phyloP scores from a whole-genome alignment of 139 green algal species.

The Marvania coccoides region DNA sequence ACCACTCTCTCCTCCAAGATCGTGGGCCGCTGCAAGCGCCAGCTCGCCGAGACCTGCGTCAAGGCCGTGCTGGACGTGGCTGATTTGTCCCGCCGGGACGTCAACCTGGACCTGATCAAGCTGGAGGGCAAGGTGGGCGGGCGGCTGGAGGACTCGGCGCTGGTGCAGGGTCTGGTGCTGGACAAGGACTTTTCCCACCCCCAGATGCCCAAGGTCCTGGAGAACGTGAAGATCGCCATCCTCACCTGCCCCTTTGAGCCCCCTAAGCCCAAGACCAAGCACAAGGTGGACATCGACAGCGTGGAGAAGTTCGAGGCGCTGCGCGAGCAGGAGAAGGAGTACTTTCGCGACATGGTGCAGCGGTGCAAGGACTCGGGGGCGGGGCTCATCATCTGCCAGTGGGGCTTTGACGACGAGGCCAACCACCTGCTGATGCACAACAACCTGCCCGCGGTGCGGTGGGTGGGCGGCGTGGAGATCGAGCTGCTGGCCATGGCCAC shows the following conservation, averaged over 20 bases:
- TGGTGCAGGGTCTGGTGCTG: slow-evolving; percentile 93
- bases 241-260: slow-evolving; percentile 99
- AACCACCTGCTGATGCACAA: slow-evolving; percentile 97
- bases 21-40: slow-evolving; percentile 88
- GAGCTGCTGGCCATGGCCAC: slow-evolving; percentile 98
- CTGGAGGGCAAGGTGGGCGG: slow-evolving; percentile 81
- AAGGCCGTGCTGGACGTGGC: slow-evolving; percentile 93
- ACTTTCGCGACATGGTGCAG: slow-evolving; percentile 98
- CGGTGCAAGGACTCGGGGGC: slow-evolving; percentile 86
- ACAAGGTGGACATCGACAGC: slow-evolving; percentile 98
- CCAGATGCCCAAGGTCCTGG: slow-evolving; percentile 76
- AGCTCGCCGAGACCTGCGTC: slow-evolving; percentile 97
- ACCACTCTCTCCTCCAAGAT: slow-evolving; percentile 99
- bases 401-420: slow-evolving; percentile 99
- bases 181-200: slow-evolving; percentile 99
- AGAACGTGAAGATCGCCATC: slow-evolving; percentile 95
- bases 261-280: slow-evolving; percentile 99
- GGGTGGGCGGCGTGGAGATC: slow-evolving; percentile 97
- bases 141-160: slow-evolving; percentile 87
- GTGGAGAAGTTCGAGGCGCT: slow-evolving; percentile 97
- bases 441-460: slow-evolving; percentile 84
- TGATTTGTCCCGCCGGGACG: slow-evolving; percentile 87
- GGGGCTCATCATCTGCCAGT: slow-evolving; percentile 93
- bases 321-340: slow-evolving; percentile 79
- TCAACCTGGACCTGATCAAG: slow-evolving; percentile 99